Conservation (phyloP, 2,329 filamentous ascomycete species). For the Neocucurbitaria cava region DNA sequence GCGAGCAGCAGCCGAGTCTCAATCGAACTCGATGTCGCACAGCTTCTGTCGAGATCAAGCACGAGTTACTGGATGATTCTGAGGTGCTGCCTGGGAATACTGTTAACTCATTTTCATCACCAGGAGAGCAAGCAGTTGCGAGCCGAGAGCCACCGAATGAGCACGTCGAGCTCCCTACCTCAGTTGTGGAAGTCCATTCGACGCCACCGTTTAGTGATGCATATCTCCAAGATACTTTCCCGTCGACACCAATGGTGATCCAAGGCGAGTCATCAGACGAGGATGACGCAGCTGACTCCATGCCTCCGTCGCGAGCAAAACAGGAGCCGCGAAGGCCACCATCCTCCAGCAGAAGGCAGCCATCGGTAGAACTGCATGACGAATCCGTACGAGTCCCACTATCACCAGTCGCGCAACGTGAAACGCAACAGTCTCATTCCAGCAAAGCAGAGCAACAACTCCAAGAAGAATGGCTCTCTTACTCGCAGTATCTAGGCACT, state of each 20-base stretch:
- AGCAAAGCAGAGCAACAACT: slow-evolving; percentile 44
- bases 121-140: not conserved
- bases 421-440: slow-evolving; percentile 37
- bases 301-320: slow-evolving; percentile 7
- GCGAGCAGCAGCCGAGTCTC: slow-evolving; percentile 12
- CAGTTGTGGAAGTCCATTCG: slow-evolving; percentile 12
- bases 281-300: slow-evolving; percentile 8
- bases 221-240: slow-evolving; percentile 21
- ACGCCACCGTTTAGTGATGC: slow-evolving; percentile 16
- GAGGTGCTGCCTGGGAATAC: not conserved
- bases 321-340: not conserved
- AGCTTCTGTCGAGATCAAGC: slow-evolving; percentile 3
- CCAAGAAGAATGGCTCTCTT: slow-evolving; percentile 38
- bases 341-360: slow-evolving; percentile 9
- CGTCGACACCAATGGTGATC: slow-evolving; percentile 35
- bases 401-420: slow-evolving; percentile 27
- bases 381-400: slow-evolving; percentile 30
- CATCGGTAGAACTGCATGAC: slow-evolving; percentile 24
- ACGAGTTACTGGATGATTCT: slow-evolving; percentile 4
- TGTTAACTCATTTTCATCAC: not conserved
- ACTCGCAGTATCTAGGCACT: slow-evolving; percentile 39
- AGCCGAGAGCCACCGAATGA: not conserved
- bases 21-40: slow-evolving; percentile 9
- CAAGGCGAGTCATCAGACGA: slow-evolving; percentile 30
- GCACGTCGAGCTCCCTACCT: not conserved